Percentiles rank a stretch among this genome's conserved stretches.
These are phyloP conservation scores for Rosa hybrid DNA, from an alignment of 331 rosid species.

Conservation along the genomic window DNA sequence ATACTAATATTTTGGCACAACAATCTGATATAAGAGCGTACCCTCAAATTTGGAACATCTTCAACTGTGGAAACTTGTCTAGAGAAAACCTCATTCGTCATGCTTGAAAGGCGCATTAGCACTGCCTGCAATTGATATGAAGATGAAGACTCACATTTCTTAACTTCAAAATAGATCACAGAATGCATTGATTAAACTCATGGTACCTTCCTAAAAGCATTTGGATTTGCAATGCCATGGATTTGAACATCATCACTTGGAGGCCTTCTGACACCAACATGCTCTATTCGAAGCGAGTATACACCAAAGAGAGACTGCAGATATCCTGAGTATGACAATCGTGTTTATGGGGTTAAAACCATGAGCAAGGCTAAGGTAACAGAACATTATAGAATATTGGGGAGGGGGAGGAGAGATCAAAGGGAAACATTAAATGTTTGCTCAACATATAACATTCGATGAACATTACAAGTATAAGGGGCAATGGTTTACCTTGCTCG, in stretches of 20 bases:
- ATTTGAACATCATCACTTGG: constrained; percentile 90
- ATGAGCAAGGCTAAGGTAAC: constrained; percentile 8
- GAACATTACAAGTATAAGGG: background rate
- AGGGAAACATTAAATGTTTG: background rate
- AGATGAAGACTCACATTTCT: constrained; percentile 18
- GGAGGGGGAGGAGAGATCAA: too few relatives aligned
- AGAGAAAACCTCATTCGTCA: constrained; percentile 62
- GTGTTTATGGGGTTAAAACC: constrained; percentile 1
- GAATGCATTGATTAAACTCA: background rate
- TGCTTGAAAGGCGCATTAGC: constrained; percentile 57
- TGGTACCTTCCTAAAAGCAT: constrained; percentile 79
- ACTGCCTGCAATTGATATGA: constrained; percentile 69
- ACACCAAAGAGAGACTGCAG: constrained; percentile 84
- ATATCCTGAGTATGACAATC: constrained; percentile 54
- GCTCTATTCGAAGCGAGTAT: constrained; percentile 82
- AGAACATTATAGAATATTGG: background rate
- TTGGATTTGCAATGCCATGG: constrained; percentile 80
- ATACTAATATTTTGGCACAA: background rate
- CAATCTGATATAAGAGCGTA: constrained; percentile 33
- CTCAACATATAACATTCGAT: background rate
- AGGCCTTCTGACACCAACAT: constrained; percentile 82
- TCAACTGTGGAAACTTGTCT: constrained; percentile 57
- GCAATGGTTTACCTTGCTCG: constrained; percentile 68
- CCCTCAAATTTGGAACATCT: constrained; percentile 55
- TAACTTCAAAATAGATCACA: constrained; percentile 12